A percentile compares a stretch with the other conserved stretches of the same genome.
phyloP scores from a whole-genome alignment of 2,329 filamentous ascomycete genomes.

The Ceratocystis variospora region DNA sequence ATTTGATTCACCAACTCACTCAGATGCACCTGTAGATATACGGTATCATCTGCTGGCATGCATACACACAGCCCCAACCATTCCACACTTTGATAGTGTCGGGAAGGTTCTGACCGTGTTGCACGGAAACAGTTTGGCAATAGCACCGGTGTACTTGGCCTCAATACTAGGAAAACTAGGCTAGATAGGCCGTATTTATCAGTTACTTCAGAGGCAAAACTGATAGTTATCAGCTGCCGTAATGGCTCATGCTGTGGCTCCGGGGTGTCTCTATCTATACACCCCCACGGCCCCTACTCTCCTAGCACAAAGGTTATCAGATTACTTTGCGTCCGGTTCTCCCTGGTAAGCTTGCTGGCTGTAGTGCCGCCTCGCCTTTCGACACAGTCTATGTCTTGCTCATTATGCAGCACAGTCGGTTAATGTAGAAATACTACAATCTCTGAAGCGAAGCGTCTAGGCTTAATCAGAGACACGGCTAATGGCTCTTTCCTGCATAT shows the following conservation, averaged over 20 bases:
- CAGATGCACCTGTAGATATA: no score
- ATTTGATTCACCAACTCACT: no score
- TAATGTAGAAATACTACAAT: conserved; percentile 36
- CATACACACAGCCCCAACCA: conserved; percentile 31
- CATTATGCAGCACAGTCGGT: conserved; percentile 29
- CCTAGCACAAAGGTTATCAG: not conserved
- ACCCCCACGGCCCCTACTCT: no score
- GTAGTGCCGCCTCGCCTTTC: conserved; percentile 35
- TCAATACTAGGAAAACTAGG: conserved; percentile 34
- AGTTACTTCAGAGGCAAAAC: conserved; percentile 30
- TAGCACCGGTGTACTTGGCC: conserved; percentile 29
- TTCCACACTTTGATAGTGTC: conserved; percentile 30
- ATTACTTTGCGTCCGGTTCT: conserved; percentile 11
- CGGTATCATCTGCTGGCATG: conserved; percentile 27
- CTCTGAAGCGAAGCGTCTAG: conserved; percentile 32
- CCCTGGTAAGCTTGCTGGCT: conserved; percentile 29
- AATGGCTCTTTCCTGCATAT: conserved; percentile 37
- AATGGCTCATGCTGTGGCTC: conserved; percentile 35
- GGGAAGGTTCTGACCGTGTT: conserved; percentile 25
- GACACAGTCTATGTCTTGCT: conserved; percentile 40
- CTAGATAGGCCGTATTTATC: conserved; percentile 35
- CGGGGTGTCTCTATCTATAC: conserved; percentile 24
- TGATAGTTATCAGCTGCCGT: conserved; percentile 33
- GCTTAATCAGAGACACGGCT: conserved; percentile 32
- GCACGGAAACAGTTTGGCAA: conserved; percentile 32